These are phyloP conservation scores for Phytophthora vignae DNA, from an alignment of 352 stramenopile genomes.

Conservation along the genomic window DNA sequence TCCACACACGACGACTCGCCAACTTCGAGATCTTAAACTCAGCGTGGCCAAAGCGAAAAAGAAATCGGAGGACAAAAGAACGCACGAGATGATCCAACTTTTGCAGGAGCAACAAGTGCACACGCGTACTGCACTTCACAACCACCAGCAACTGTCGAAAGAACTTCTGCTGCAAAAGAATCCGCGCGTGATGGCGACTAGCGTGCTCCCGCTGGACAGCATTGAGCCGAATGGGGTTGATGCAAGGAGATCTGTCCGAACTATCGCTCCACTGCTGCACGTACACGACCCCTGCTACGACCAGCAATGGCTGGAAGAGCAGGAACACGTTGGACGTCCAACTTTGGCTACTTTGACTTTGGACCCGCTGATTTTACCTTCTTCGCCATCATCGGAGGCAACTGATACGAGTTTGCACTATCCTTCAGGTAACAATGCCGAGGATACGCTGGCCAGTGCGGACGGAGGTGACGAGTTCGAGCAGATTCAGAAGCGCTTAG, in stretches of 20 bases:
- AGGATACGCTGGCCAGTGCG: neutral
- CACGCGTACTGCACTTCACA: slow-evolving; percentile 26
- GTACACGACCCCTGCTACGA: neutral
- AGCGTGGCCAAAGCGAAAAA: slow-evolving; percentile 33
- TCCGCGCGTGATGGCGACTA: slow-evolving; percentile 13
- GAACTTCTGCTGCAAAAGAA: slow-evolving; percentile 13
- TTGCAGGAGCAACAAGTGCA: slow-evolving; percentile 40
- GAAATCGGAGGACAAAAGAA: slow-evolving; percentile 27
- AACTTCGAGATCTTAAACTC: slow-evolving; percentile 37
- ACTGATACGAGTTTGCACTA: neutral
- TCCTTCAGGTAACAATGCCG: neutral
- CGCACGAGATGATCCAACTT: slow-evolving; percentile 33
- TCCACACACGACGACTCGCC: slow-evolving; percentile 31
- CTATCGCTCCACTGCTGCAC: slow-evolving; percentile 1
- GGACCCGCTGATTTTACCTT: slow-evolving; percentile 13
- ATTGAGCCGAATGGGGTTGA: neutral
- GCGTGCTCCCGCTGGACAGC: slow-evolving; percentile 21
- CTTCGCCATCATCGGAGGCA: neutral
- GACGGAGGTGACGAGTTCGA: slow-evolving; percentile 14
- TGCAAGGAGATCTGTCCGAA: neutral
- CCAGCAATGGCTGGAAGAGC: slow-evolving; percentile 3
- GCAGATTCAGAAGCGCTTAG: slow-evolving; percentile 19
- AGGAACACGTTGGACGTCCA: neutral
- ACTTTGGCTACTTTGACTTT: slow-evolving; percentile 22
- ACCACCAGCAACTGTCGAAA: slow-evolving; percentile 28